Evolutionary conservation across 2,329 filamentous ascomycete species (phyloP).

Genomic region (Microsporum ferrugineum): DNA sequence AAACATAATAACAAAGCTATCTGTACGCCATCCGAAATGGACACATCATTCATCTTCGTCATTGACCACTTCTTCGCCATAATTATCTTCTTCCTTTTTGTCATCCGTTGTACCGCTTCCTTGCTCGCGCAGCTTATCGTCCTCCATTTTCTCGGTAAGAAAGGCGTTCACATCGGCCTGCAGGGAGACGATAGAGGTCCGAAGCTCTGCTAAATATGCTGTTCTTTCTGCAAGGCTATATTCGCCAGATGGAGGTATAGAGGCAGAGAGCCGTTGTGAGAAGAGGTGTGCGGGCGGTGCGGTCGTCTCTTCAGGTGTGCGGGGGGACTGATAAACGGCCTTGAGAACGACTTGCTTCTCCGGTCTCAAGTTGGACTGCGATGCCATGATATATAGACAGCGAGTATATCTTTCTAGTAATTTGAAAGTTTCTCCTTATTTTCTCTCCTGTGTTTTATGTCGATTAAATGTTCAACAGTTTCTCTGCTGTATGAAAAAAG

Average conservation of each 20-base stretch:
- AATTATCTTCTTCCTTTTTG: slow-evolving; percentile 46
- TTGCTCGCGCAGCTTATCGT: slow-evolving; percentile 40
- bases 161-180: slow-evolving; percentile 49
- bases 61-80: slow-evolving; percentile 68
- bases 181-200: slow-evolving; percentile 38
- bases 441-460: background rate
- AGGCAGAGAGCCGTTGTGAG: slow-evolving; percentile 22
- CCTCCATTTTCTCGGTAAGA: slow-evolving; percentile 51
- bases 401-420: background rate
- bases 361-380: slow-evolving; percentile 10
- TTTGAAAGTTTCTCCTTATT: background rate
- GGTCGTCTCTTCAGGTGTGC: slow-evolving; percentile 14
- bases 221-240: slow-evolving; percentile 34
- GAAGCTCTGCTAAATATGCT: slow-evolving; percentile 43
- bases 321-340: slow-evolving; percentile 19
- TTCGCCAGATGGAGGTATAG: slow-evolving; percentile 9
- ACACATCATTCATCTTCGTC: slow-evolving; percentile 32
- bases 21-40: background rate
- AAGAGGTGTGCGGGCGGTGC: slow-evolving; percentile 20
- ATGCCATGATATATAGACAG: slow-evolving; percentile 11
- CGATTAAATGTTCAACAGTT: background rate
- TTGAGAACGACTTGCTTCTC: slow-evolving; percentile 12
- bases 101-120: slow-evolving; percentile 19
- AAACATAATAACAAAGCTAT: background rate
- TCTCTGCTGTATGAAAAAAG: background rate